Evolutionary conservation across 805 yeast species (phyloP).

Genomic region (Candida takata): DNA sequence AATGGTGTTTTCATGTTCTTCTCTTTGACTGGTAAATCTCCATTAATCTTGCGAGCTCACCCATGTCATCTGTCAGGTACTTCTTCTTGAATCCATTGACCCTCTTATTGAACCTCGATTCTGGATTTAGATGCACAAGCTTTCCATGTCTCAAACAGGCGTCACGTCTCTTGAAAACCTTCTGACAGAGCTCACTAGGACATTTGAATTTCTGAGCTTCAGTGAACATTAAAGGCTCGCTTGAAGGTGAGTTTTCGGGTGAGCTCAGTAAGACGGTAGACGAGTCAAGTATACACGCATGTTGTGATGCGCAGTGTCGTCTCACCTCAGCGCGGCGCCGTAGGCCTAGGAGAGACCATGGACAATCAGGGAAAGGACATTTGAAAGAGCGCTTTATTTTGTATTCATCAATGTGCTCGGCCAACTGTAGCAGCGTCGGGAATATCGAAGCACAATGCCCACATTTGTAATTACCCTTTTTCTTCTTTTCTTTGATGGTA

Average conservation of each 20-base stretch:
- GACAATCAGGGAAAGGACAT: slow-evolving; percentile 40
- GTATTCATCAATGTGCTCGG: slow-evolving; percentile 37
- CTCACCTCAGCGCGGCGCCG: slow-evolving; percentile 42
- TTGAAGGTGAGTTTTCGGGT: background rate
- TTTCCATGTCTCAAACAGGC: slow-evolving; percentile 46
- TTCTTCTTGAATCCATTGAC: slow-evolving; percentile 6
- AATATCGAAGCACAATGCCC: slow-evolving; percentile 39
- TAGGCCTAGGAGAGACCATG: slow-evolving; percentile 43
- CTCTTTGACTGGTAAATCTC: background rate
- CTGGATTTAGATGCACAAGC: slow-evolving; percentile 39
- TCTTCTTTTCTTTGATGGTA: slow-evolving; percentile 27
- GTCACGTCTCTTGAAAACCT: slow-evolving; percentile 45
- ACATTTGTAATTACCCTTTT: slow-evolving; percentile 40
- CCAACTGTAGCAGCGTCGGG: slow-evolving; percentile 31
- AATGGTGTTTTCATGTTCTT: slow-evolving; percentile 11
- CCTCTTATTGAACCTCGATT: slow-evolving; percentile 35
- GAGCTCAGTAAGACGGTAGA: background rate
- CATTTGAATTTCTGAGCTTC: slow-evolving; percentile 19
- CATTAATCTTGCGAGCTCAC: slow-evolving; percentile 3
- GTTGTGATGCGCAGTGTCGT: slow-evolving; percentile 45
- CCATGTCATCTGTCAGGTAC: slow-evolving; percentile 5
- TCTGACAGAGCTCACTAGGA: slow-evolving; percentile 34
- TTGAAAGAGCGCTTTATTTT: slow-evolving; percentile 33
- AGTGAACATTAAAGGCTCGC: background rate
- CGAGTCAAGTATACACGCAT: slow-evolving; percentile 16